These are phyloP conservation scores for Boletus reticuloceps DNA, from an alignment of 768 basidiomycete species.

Conservation along the genomic window DNA sequence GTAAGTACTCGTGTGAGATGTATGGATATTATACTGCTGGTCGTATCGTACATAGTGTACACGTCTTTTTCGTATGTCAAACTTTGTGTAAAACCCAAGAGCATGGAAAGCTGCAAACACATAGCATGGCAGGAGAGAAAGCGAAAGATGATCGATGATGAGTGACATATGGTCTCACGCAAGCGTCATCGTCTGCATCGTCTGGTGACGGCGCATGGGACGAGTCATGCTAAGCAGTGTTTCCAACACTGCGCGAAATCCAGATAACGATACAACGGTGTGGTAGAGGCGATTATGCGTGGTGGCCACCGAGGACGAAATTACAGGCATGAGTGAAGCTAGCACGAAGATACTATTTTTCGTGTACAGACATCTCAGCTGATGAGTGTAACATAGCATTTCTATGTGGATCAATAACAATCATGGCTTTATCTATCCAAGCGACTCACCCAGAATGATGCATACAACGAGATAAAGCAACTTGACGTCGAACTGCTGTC, in stretches of 20 bases:
- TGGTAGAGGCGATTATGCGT: slow-evolving; percentile 12
- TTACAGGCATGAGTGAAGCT: slow-evolving; percentile 17
- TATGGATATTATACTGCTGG: slow-evolving; percentile 22
- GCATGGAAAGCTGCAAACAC: slow-evolving; percentile 13
- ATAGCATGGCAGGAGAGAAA: slow-evolving; percentile 14
- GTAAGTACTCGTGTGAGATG: slow-evolving; percentile 4
- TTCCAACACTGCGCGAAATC: slow-evolving; percentile 3
- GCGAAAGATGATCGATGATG: slow-evolving; percentile 4
- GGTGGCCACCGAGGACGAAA: slow-evolving; percentile 8
- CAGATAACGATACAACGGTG: slow-evolving; percentile 9
- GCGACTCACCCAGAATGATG: slow-evolving; percentile 16
- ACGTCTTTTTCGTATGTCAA: slow-evolving; percentile 14
- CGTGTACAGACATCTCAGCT: slow-evolving; percentile 21
- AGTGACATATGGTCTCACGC: slow-evolving; percentile 16
- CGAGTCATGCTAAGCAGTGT: neutral
- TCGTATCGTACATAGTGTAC: slow-evolving; percentile 30
- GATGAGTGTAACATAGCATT: slow-evolving; percentile 10
- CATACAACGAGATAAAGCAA: slow-evolving; percentile 2
- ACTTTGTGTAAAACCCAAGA: slow-evolving; percentile 11
- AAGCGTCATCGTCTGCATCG: slow-evolving; percentile 14
- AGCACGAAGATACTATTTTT: slow-evolving; percentile 17
- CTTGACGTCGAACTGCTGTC: neutral
- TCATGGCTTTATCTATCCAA: neutral
- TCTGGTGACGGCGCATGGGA: slow-evolving; percentile 10
- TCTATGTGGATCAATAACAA: slow-evolving; percentile 9